Percentiles rank a stretch among this genome's conserved stretches.
These are phyloP conservation scores for Amanita inopinata DNA, from an alignment of 768 basidiomycete genomes.

Conservation along the genomic window DNA sequence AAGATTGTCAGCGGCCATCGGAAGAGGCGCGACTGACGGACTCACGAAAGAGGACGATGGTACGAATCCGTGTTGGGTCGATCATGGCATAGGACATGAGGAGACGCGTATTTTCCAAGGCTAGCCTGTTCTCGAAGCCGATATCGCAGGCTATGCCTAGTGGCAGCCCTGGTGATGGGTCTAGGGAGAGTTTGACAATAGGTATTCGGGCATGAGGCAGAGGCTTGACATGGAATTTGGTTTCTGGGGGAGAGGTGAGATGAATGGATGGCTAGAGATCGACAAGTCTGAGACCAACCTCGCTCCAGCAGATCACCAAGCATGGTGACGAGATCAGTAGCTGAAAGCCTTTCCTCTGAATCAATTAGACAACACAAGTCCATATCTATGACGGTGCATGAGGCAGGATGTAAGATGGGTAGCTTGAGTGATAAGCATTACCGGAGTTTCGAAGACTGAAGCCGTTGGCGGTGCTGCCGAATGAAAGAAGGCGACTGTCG, in stretches of 20 bases:
- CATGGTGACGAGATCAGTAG: constrained; percentile 88
- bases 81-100: constrained; percentile 97
- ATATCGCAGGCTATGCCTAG: constrained; percentile 96
- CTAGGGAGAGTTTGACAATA: constrained; percentile 92
- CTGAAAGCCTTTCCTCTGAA: constrained; percentile 66
- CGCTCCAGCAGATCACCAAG: constrained; percentile 88
- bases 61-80: constrained; percentile 88
- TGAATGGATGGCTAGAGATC: constrained; percentile 8
- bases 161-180: constrained; percentile 73
- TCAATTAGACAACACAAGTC: constrained; percentile 96
- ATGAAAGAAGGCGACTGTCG: constrained; percentile 80
- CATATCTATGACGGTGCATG: constrained; percentile 60
- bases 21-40: constrained; percentile 16
- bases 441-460: constrained; percentile 96
- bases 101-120: constrained; percentile 92
- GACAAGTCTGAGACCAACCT: constrained; percentile 43
- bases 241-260: constrained; percentile 45
- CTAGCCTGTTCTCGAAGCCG: constrained; percentile 95
- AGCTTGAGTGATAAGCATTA: constrained; percentile 21
- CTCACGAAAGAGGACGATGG: constrained; percentile 93
- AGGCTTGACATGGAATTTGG: constrained; percentile 93
- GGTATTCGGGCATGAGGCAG: constrained; percentile 96
- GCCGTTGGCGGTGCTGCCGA: constrained; percentile 95
- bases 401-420: constrained; percentile 4
- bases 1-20: constrained; percentile 12